Conservation (phyloP, 371 early-diverging fungal genomes). For the Zancudomyces culisetae region DNA sequence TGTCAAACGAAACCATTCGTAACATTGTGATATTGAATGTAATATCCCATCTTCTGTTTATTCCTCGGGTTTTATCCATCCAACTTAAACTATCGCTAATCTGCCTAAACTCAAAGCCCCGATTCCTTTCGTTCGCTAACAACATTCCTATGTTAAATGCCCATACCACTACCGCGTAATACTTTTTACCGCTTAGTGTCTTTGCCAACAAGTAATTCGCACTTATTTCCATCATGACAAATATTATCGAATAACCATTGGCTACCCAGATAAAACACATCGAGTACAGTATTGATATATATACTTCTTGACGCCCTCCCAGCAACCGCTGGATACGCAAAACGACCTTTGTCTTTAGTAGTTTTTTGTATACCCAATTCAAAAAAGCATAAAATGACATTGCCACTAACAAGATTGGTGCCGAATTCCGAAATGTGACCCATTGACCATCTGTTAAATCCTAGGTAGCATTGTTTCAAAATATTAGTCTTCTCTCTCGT, state of each 20-base stretch:
- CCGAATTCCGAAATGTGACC: background rate
- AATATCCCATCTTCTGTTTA: slow-evolving; percentile 65
- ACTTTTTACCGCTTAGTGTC: slow-evolving; percentile 18
- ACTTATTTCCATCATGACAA: background rate
- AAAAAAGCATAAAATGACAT: background rate
- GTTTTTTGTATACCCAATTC: background rate
- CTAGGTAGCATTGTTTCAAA: background rate
- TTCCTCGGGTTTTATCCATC: slow-evolving; percentile 43
- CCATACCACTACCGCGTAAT: slow-evolving; percentile 45
- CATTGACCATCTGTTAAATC: background rate
- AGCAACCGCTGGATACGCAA: background rate
- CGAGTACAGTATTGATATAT: background rate
- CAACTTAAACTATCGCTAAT: slow-evolving; percentile 37
- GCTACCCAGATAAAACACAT: background rate
- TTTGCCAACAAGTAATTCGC: slow-evolving; percentile 43
- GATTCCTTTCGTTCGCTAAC: slow-evolving; percentile 47
- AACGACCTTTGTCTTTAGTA: background rate
- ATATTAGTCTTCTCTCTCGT: no score
- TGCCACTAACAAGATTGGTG: background rate
- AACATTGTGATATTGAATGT: slow-evolving; percentile 79
- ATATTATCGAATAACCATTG: background rate
- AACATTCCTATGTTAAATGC: slow-evolving; percentile 48
- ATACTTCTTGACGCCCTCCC: background rate
- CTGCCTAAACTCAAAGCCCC: slow-evolving; percentile 45
- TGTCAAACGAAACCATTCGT: slow-evolving; percentile 68